Evolutionary conservation across 805 yeast species (phyloP).

Genomic region (Kuraishia piskuri): DNA sequence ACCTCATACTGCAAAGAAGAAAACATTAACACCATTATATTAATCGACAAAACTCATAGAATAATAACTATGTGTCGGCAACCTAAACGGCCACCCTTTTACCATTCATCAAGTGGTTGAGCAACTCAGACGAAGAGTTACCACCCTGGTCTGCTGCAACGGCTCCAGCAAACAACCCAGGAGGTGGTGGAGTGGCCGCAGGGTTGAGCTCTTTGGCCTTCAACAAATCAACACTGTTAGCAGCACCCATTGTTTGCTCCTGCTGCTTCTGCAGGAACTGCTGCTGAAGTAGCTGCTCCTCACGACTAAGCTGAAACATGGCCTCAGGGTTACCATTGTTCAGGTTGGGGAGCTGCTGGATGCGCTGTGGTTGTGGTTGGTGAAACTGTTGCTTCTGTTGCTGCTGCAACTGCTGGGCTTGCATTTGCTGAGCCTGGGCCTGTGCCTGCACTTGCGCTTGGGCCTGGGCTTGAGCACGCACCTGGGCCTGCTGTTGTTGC

Average conservation of each 20-base stretch:
- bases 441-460: constrained; percentile 17
- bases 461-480: constrained; percentile 18
- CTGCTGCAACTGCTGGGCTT: constrained; percentile 23
- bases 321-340: constrained; percentile 1
- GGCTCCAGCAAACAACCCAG: constrained; percentile 42
- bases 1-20: background rate
- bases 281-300: constrained; percentile 8
- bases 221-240: constrained; percentile 1
- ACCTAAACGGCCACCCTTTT: constrained; percentile 28
- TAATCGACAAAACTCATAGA: too few relatives aligned
- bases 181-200: constrained; percentile 63
- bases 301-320: constrained; percentile 1
- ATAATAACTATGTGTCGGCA: too few relatives aligned
- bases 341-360: constrained; percentile 7
- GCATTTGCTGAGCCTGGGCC: constrained; percentile 26
- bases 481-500: constrained; percentile 21
- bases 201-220: constrained; percentile 7
- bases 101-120: constrained; percentile 80
- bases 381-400: constrained; percentile 12
- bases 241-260: constrained; percentile 10
- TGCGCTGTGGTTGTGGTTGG: constrained; percentile 15
- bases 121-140: constrained; percentile 67
- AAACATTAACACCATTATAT: background rate
- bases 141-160: constrained; percentile 13
- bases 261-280: constrained; percentile 6